phyloP scores from a whole-genome alignment of 2,329 filamentous ascomycete genomes.

The Paramyrothecium sp. region DNA sequence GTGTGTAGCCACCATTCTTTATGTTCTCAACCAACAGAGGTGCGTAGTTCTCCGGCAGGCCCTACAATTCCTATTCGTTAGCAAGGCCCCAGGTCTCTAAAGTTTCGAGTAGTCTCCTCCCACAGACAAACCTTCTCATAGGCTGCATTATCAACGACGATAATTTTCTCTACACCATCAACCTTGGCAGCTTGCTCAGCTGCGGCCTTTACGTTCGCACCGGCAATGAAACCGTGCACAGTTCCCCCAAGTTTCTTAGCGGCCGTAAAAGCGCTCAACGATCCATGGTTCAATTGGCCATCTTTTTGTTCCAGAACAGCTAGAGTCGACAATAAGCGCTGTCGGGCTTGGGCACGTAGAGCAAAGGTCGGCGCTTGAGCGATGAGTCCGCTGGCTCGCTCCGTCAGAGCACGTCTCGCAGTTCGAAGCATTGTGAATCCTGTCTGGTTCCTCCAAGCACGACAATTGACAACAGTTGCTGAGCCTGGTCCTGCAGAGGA shows the following conservation, averaged over 20 bases:
- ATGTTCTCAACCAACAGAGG: slow-evolving; percentile 93
- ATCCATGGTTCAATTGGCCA: slow-evolving; percentile 80
- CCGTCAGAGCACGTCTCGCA: slow-evolving; percentile 23
- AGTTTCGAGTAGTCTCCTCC: background rate
- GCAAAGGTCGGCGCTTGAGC: slow-evolving; percentile 19
- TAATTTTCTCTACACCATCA: slow-evolving; percentile 85
- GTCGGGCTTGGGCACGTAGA: slow-evolving; percentile 28
- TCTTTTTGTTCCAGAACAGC: slow-evolving; percentile 91
- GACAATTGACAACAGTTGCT: slow-evolving; percentile 6
- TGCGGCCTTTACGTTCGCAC: slow-evolving; percentile 69
- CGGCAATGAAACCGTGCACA: slow-evolving; percentile 85
- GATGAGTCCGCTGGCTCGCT: slow-evolving; percentile 22
- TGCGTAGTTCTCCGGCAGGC: slow-evolving; percentile 92
- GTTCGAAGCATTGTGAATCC: slow-evolving; percentile 27
- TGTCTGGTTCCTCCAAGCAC: slow-evolving; percentile 5
- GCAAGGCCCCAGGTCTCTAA: no score
- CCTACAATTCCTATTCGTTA: slow-evolving; percentile 44
- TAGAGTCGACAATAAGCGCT: slow-evolving; percentile 75
- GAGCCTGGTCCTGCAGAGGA: slow-evolving; percentile 8
- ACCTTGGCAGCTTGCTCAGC: slow-evolving; percentile 87
- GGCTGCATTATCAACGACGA: slow-evolving; percentile 81
- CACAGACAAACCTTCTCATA: slow-evolving; percentile 75
- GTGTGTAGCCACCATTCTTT: slow-evolving; percentile 91
- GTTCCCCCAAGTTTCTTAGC: slow-evolving; percentile 83
- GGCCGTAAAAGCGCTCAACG: slow-evolving; percentile 81